phyloP scores from a whole-genome alignment of 169 alveolate species.

The Eimeria nieschulzi region DNA sequence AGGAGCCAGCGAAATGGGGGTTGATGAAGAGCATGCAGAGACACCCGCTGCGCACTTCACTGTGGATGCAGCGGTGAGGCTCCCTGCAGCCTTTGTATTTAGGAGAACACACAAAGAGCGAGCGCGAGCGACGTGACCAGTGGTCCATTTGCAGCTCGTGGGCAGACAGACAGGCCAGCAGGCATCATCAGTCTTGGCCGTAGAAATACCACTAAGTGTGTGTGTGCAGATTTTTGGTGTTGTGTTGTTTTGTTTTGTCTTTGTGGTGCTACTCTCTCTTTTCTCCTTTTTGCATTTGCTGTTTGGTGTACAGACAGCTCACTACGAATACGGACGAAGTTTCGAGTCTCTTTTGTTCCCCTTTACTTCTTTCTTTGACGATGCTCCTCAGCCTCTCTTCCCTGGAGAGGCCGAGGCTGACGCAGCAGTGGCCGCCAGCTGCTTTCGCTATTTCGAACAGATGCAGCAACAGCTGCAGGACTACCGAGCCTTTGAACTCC shows the following conservation, averaged over 20 bases:
- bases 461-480: slow-evolving; percentile 82
- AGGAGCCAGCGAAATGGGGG: not conserved
- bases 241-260: not conserved
- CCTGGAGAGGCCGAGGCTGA: slow-evolving; percentile 71
- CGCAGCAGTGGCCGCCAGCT: slow-evolving; percentile 75
- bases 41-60: not conserved
- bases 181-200: too few species aligned
- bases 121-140: too few species aligned
- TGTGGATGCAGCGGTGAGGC: slow-evolving; percentile 35
- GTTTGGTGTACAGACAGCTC: slow-evolving; percentile 22
- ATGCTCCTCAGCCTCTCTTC: slow-evolving; percentile 81
- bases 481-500: slow-evolving; percentile 92
- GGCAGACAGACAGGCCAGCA: too few species aligned
- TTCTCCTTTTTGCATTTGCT: not conserved
- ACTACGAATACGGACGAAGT: slow-evolving; percentile 42
- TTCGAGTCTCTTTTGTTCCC: slow-evolving; percentile 70
- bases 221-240: not conserved
- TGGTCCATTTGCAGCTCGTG: too few species aligned
- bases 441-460: slow-evolving; percentile 76
- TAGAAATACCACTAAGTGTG: too few species aligned
- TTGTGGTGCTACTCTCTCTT: not conserved
- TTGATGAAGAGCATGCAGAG: not conserved
- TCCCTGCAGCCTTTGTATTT: slow-evolving; percentile 39
- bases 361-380: slow-evolving; percentile 75
- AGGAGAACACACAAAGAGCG: slow-evolving; percentile 26